Percentiles rank a stretch among this genome's conserved stretches.
phyloP scores from a whole-genome alignment of 2,329 filamentous ascomycete genomes.

The Chalaropsis thielavioides region DNA sequence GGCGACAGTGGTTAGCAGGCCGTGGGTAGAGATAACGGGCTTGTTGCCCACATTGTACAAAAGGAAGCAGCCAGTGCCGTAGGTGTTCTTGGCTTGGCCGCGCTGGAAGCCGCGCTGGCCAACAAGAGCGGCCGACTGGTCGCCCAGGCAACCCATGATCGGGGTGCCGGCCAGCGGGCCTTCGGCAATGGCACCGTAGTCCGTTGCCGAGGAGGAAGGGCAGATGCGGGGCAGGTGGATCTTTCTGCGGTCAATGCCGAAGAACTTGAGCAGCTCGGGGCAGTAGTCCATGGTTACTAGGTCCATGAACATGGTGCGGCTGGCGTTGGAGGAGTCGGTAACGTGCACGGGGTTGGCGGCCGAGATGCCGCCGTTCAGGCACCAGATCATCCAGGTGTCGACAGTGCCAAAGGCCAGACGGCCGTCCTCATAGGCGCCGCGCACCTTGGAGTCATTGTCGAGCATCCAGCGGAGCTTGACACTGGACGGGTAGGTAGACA shows the following conservation, averaged over 20 bases:
- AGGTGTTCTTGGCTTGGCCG: slow-evolving; percentile 79
- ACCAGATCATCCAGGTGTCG: slow-evolving; percentile 77
- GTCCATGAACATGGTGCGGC: slow-evolving; percentile 90
- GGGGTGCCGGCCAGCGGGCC: slow-evolving; percentile 54
- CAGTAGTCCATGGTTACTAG: slow-evolving; percentile 68
- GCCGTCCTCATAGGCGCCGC: slow-evolving; percentile 59
- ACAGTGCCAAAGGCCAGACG: slow-evolving; percentile 73
- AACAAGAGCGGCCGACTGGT: slow-evolving; percentile 75
- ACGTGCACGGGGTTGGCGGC: slow-evolving; percentile 49
- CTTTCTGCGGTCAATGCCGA: slow-evolving; percentile 54
- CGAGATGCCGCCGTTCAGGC: slow-evolving; percentile 58
- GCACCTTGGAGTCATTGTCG: slow-evolving; percentile 52
- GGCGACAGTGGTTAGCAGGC: slow-evolving; percentile 72
- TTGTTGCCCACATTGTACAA: slow-evolving; percentile 77
- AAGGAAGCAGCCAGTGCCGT: slow-evolving; percentile 79
- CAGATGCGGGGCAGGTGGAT: slow-evolving; percentile 70
- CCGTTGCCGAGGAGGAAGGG: slow-evolving; percentile 58
- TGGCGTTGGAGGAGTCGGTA: slow-evolving; percentile 78
- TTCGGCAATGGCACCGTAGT: slow-evolving; percentile 52
- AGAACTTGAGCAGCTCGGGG: slow-evolving; percentile 61
- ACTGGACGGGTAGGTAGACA: slow-evolving; percentile 79
- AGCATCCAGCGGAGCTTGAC: slow-evolving; percentile 78
- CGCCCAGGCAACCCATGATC: slow-evolving; percentile 74
- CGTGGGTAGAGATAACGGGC: slow-evolving; percentile 72
- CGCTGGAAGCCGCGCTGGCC: slow-evolving; percentile 73